Evolutionary conservation across 257 asterid species (phyloP), one percentile per base, ranked within the genome.

Genomic region (Capsicum chinense): DNA sequence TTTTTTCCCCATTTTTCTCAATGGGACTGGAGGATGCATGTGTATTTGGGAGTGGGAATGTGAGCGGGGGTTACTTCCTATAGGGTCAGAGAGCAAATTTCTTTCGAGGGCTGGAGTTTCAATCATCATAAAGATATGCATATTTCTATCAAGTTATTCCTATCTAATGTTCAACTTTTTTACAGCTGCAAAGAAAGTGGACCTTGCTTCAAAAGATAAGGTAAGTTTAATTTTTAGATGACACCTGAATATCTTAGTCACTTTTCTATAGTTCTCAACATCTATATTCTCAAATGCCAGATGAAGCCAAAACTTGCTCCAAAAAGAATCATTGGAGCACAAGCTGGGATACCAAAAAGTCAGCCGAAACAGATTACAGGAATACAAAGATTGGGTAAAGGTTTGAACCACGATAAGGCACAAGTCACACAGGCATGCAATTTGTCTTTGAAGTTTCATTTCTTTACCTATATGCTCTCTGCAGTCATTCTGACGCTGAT

Each of bases 361-460:
- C 95, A 87, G 82, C 90, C 92, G 83, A 92, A 92, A 66, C 94
- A 89, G 85, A 87, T 83, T 87, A 84, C 83, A n/a, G 90, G 85
- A 87, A 88, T 83, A 85, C 90, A 85, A 81, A 93, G 91, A 85
- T 76, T 90, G 21, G 90, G 86, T 83, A 92, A 85, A 85, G 80
- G 88, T 42, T 80, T 85, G 80, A 92, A 93, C 88, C 93, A 76
- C 83, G 95, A 88, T 82, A 89, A 64, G 81, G 79, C 93, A 87
- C 92, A 89, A 90, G 90, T 85, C 82, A 87, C 81, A 80, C 87
- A 86, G 87, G 90, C 88, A 85, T 84, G 92, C 37, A 52, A 9
- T 76, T 76, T 76, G 63, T 54, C 81, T 76, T 76, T 7, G 39
- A 76, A 76, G 21, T 76, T 76, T 26, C 48, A 54, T 35, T 66